These are phyloP conservation scores for Ophiostoma piceae DNA, from an alignment of 2,329 filamentous ascomycete species.

Conservation along the genomic window DNA sequence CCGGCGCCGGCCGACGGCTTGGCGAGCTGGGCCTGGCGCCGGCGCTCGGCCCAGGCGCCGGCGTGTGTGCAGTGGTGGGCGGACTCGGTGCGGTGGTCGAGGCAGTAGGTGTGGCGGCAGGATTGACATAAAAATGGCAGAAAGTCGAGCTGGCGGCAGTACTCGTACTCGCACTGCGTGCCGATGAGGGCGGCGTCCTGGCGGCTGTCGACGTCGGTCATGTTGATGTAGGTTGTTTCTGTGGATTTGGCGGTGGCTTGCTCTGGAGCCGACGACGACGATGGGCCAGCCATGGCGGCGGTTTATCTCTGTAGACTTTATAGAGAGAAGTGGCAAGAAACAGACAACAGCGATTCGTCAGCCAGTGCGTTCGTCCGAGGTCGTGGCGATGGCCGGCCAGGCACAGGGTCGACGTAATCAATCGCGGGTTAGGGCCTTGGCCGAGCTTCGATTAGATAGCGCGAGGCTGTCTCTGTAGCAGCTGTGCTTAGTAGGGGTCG, in stretches of 20 bases:
- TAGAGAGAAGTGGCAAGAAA: neutral
- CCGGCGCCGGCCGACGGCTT: slow-evolving; percentile 51
- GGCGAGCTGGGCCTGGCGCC: slow-evolving; percentile 50
- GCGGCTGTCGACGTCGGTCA: slow-evolving; percentile 53
- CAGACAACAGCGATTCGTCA: neutral
- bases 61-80: slow-evolving; percentile 63
- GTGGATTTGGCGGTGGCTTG: neutral
- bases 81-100: slow-evolving; percentile 85
- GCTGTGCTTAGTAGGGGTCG: too few species aligned
- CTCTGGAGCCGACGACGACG: neutral
- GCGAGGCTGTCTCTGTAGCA: too few species aligned
- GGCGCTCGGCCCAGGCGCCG: slow-evolving; percentile 58
- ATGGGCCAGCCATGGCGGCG: slow-evolving; percentile 47
- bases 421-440: neutral
- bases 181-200: slow-evolving; percentile 68
- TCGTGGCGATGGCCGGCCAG: neutral
- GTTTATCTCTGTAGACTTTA: too few species aligned
- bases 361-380: too few species aligned
- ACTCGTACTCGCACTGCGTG: slow-evolving; percentile 82
- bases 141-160: slow-evolving; percentile 94
- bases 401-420: slow-evolving; percentile 4
- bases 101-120: slow-evolving; percentile 78
- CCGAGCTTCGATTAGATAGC: too few species aligned
- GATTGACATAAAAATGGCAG: slow-evolving; percentile 91
- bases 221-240: slow-evolving; percentile 59